phyloP scores from a whole-genome alignment of 352 stramenopile species.

The Pythium rishiriense region DNA sequence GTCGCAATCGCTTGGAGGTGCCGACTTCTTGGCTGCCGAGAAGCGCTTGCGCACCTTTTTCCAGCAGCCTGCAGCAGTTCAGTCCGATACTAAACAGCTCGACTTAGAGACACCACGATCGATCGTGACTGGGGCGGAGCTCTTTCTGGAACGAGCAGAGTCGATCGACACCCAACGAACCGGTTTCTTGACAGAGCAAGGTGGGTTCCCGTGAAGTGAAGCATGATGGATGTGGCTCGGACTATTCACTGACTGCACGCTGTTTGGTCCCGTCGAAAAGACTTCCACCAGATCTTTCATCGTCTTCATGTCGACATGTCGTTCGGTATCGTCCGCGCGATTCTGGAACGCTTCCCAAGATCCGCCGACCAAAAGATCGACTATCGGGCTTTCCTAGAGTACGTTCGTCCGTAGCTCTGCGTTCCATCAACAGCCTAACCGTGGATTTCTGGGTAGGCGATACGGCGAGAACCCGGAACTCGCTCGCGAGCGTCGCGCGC shows the following conservation, averaged over 20 bases:
- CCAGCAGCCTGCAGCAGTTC: conserved; percentile 8
- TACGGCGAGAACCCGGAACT: conserved; percentile 49
- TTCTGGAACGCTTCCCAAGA: conserved; percentile 54
- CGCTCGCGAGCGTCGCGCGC: conserved; percentile 37
- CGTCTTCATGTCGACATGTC: conserved; percentile 37
- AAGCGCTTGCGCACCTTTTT: conserved; percentile 47
- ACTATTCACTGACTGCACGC: too few relatives aligned
- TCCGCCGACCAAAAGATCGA: conserved; percentile 34
- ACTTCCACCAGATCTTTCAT: conserved; percentile 39
- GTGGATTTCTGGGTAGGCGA: conserved; percentile 29
- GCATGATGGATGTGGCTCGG: too few relatives aligned
- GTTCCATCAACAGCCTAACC: too few relatives aligned
- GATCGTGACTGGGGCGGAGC: conserved; percentile 48
- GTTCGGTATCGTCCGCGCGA: conserved; percentile 32
- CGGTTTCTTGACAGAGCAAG: conserved; percentile 42
- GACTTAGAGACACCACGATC: conserved; percentile 39
- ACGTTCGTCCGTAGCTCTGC: not conserved
- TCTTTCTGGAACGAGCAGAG: conserved; percentile 53
- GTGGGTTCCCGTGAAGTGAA: conserved; percentile 23
- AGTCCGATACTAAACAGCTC: not conserved
- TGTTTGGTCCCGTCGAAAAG: conserved; percentile 18
- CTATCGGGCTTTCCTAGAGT: conserved; percentile 60
- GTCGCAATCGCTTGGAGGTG: conserved; percentile 22
- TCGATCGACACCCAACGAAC: conserved; percentile 34
- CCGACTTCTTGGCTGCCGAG: conserved; percentile 41